phyloP scores from a whole-genome alignment of 2,329 filamentous ascomycete genomes.

The Mycosphaerella sp. region DNA sequence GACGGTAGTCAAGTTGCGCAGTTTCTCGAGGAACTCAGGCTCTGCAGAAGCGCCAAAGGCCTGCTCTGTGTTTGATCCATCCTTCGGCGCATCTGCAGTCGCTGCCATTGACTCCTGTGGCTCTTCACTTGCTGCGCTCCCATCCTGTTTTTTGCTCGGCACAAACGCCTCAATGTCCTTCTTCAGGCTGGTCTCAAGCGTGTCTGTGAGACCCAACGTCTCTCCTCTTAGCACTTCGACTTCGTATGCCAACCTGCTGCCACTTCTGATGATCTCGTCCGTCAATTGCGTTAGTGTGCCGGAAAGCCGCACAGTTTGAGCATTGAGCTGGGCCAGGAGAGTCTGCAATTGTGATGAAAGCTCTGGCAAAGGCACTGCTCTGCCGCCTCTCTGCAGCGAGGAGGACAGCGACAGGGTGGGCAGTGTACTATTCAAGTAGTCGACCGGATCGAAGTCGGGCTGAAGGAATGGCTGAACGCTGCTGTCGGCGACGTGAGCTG shows the following conservation, averaged over 20 bases:
- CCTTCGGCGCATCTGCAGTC: constrained; percentile 3
- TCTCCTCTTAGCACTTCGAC: constrained; percentile 91
- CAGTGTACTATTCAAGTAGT: constrained; percentile 75
- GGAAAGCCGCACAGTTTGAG: constrained; percentile 77
- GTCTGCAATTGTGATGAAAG: constrained; percentile 75
- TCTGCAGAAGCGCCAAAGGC: constrained; percentile 10
- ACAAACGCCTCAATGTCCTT: constrained; percentile 66
- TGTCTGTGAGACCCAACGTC: constrained; percentile 70
- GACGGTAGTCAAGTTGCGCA: constrained; percentile 77
- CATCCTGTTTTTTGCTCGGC: constrained; percentile 31
- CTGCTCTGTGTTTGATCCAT: not conserved
- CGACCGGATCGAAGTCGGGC: constrained; percentile 71
- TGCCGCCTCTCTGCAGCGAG: constrained; percentile 31
- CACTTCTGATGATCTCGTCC: constrained; percentile 87
- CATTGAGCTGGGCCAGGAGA: constrained; percentile 79
- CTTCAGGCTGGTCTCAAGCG: constrained; percentile 64
- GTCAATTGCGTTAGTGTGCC: constrained; percentile 79
- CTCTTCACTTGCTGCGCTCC: not conserved
- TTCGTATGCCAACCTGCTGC: constrained; percentile 83
- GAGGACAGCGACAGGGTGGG: constrained; percentile 56
- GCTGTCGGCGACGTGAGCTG: constrained; percentile 62
- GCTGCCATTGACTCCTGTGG: constrained; percentile 9
- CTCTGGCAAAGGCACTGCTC: constrained; percentile 59
- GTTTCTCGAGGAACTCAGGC: constrained; percentile 59
- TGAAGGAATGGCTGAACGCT: constrained; percentile 69